These are phyloP conservation scores for Firmiana major DNA, from an alignment of 345 rosid species.

Conservation along the genomic window DNA sequence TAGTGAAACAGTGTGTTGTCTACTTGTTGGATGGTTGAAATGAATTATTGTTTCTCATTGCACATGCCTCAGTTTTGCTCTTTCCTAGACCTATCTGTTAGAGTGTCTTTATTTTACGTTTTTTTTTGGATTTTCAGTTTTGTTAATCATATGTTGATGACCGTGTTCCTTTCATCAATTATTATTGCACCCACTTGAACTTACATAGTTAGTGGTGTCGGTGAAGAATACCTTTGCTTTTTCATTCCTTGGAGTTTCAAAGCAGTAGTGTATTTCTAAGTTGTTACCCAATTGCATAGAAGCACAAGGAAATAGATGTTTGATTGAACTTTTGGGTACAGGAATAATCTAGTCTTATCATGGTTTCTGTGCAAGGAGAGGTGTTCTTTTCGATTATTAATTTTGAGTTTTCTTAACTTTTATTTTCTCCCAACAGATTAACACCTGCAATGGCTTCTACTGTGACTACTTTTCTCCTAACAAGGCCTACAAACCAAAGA, in stretches of 20 bases:
- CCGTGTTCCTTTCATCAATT: constrained; percentile 16
- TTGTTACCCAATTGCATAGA: not conserved
- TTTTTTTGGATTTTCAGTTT: not conserved
- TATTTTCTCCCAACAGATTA: constrained; percentile 51
- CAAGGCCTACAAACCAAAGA: constrained; percentile 91
- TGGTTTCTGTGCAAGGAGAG: not conserved
- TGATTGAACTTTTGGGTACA: not conserved
- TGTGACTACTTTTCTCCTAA: constrained; percentile 96
- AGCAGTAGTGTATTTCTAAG: constrained; percentile 9
- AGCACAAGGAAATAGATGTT: not conserved
- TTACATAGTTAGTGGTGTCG: not conserved
- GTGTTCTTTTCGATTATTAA: not conserved
- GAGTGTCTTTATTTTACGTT: constrained; percentile 20
- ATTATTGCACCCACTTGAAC: constrained; percentile 15
- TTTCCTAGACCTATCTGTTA: constrained; percentile 26
- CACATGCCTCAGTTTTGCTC: constrained; percentile 36
- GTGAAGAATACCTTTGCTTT: constrained; percentile 6
- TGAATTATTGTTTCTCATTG: constrained; percentile 31
- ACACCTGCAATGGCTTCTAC: constrained; percentile 96
- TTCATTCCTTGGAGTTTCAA: constrained; percentile 2
- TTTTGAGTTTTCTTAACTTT: not conserved
- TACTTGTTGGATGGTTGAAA: constrained; percentile 21
- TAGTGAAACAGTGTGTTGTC: constrained; percentile 15
- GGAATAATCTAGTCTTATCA: not conserved
- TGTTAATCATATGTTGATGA: constrained; percentile 15